Evolutionary conservation across 2,329 filamentous ascomycete species (phyloP).

Genomic region (Fusarium fracticaudum): DNA sequence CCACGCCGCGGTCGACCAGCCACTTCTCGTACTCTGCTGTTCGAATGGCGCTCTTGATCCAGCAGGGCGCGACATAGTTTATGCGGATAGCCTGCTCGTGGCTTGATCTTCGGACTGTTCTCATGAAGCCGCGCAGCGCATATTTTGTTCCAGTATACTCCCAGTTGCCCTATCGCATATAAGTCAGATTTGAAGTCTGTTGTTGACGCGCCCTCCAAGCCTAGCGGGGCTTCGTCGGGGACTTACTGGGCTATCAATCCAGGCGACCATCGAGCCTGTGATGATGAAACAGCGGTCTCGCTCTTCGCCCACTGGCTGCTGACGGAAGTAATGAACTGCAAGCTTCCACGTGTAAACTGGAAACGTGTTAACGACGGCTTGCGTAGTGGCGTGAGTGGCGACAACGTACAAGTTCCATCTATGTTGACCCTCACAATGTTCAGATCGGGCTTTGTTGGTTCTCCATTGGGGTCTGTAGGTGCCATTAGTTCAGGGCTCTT

Average conservation of each 20-base stretch:
- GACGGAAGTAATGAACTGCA: slow-evolving; percentile 57
- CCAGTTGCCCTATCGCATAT: slow-evolving; percentile 21
- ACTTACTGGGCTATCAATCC: slow-evolving; percentile 54
- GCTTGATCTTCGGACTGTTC: slow-evolving; percentile 24
- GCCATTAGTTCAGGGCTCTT: neutral
- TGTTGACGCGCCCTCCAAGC: neutral
- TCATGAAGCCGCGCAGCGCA: slow-evolving; percentile 26
- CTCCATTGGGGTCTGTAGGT: slow-evolving; percentile 15
- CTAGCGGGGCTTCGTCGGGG: rapidly evolving
- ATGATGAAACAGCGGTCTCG: slow-evolving; percentile 60
- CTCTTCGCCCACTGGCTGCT: slow-evolving; percentile 49
- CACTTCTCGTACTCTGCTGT: slow-evolving; percentile 54
- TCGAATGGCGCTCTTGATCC: slow-evolving; percentile 48
- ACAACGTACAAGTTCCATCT: slow-evolving; percentile 43
- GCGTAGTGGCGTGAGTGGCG: rapidly evolving
- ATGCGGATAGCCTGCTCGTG: slow-evolving; percentile 55
- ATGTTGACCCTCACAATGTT: slow-evolving; percentile 54
- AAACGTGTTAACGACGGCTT: too few relatives aligned
- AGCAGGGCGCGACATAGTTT: slow-evolving; percentile 58
- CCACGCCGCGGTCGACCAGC: slow-evolving; percentile 50
- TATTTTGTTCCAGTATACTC: slow-evolving; percentile 38
- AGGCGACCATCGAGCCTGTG: slow-evolving; percentile 58
- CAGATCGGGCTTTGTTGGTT: slow-evolving; percentile 51
- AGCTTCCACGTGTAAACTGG: slow-evolving; percentile 56
- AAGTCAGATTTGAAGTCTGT: neutral